Evolutionary conservation across 2,329 filamentous ascomycete genomes (phyloP).

Genomic region (Monilinia aucupariae): DNA sequence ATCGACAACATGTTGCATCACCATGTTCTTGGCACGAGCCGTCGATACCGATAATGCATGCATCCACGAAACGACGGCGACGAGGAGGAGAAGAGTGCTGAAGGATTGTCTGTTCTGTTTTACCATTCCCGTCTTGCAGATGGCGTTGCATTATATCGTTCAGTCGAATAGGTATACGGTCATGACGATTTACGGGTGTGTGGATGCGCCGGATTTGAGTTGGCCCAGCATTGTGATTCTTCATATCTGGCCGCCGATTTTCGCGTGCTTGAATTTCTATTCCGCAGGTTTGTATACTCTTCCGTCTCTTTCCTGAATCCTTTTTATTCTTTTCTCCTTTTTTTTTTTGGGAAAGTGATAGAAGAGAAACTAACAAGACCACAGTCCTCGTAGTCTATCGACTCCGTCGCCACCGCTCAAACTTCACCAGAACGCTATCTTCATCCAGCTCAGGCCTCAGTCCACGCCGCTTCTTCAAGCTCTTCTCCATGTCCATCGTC

Average conservation of each 20-base stretch:
- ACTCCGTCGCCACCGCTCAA: slow-evolving; percentile 53
- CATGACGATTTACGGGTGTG: slow-evolving; percentile 54
- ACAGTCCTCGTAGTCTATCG: slow-evolving; percentile 54
- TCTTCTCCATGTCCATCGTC: slow-evolving; percentile 51
- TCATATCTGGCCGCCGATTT: slow-evolving; percentile 50
- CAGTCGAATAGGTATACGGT: slow-evolving; percentile 55
- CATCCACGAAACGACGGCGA: slow-evolving; percentile 44
- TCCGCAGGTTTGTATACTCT: slow-evolving; percentile 50
- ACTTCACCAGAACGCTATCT: slow-evolving; percentile 51
- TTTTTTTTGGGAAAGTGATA: neutral
- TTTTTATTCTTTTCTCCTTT: too few relatives aligned
- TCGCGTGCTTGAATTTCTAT: slow-evolving; percentile 47
- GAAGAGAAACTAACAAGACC: neutral
- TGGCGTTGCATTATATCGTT: slow-evolving; percentile 53
- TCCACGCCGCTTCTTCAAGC: slow-evolving; percentile 56
- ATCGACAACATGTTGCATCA: slow-evolving; percentile 51
- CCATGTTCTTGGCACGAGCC: slow-evolving; percentile 53
- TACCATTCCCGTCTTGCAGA: slow-evolving; percentile 48
- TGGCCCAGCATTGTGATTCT: slow-evolving; percentile 53
- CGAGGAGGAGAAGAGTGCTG: slow-evolving; percentile 42
- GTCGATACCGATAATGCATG: slow-evolving; percentile 53
- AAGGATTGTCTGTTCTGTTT: slow-evolving; percentile 54
- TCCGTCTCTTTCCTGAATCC: slow-evolving; percentile 16
- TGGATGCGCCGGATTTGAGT: slow-evolving; percentile 46
- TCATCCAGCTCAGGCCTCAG: slow-evolving; percentile 46